A percentile compares a stretch with the other conserved stretches of the same genome.
Conservation (phyloP, 2,329 filamentous ascomycete species). For the Phoma sp. region DNA sequence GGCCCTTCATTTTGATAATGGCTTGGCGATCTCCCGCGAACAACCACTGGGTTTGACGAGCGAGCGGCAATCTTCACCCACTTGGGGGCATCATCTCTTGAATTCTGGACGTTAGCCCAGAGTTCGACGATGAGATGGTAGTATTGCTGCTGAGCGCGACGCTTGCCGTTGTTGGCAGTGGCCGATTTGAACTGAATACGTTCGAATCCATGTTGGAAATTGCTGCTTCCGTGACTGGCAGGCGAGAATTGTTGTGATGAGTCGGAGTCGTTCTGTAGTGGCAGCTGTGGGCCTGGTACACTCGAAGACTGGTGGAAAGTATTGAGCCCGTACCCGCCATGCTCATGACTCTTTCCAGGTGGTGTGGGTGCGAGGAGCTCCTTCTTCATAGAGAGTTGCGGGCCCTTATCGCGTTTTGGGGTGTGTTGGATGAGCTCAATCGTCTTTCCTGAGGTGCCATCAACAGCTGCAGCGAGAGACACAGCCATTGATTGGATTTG, state of each 20-base stretch:
- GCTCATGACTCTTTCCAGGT: slow-evolving; percentile 57
- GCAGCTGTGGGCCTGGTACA: slow-evolving; percentile 51
- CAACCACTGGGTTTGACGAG: slow-evolving; percentile 48
- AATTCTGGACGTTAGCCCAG: slow-evolving; percentile 48
- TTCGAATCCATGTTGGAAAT: slow-evolving; percentile 73
- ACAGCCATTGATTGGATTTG: slow-evolving; percentile 80
- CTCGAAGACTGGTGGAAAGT: slow-evolving; percentile 46
- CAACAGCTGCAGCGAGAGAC: slow-evolving; percentile 82
- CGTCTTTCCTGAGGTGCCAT: slow-evolving; percentile 75
- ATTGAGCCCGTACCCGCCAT: slow-evolving; percentile 48
- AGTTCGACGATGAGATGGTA: slow-evolving; percentile 86
- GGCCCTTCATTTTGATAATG: slow-evolving; percentile 58
- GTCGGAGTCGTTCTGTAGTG: slow-evolving; percentile 49
- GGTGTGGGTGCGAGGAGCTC: slow-evolving; percentile 72
- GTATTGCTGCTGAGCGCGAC: slow-evolving; percentile 88
- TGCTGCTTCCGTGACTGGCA: slow-evolving; percentile 43
- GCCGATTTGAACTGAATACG: slow-evolving; percentile 94
- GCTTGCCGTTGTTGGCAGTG: slow-evolving; percentile 91
- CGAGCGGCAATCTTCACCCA: slow-evolving; percentile 50
- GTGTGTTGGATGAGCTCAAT: slow-evolving; percentile 91
- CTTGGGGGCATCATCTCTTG: slow-evolving; percentile 35
- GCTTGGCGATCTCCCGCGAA: slow-evolving; percentile 51
- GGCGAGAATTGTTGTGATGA: slow-evolving; percentile 45
- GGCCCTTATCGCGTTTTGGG: slow-evolving; percentile 88
- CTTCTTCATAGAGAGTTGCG: slow-evolving; percentile 75